Evolutionary conservation across 768 basidiomycete genomes (phyloP).

Genomic region (Polyporus arcularius): DNA sequence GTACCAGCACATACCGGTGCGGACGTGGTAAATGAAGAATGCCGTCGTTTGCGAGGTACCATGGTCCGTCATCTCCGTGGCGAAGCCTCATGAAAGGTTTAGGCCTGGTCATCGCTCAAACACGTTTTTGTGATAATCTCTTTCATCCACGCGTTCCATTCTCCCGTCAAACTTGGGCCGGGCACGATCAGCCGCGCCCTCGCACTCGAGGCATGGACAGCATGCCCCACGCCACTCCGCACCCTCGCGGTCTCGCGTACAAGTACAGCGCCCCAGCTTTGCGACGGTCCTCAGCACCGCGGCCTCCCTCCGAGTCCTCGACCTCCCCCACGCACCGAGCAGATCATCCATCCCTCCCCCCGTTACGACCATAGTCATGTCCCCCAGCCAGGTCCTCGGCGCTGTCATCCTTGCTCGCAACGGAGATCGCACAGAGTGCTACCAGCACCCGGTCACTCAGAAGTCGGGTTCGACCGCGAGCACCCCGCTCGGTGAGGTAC

Average conservation of each 20-base stretch:
- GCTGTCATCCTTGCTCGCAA: constrained; percentile 79
- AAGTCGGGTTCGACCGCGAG: constrained; percentile 62
- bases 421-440: constrained; percentile 69
- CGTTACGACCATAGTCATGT: constrained; percentile 26
- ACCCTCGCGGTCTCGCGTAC: background rate
- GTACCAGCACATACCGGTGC: no score
- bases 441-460: constrained; percentile 74
- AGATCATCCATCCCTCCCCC: background rate
- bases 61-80: constrained; percentile 10
- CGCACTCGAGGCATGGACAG: constrained; percentile 4
- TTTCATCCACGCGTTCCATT: background rate
- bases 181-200: background rate
- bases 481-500: constrained; percentile 74
- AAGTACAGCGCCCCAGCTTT: background rate
- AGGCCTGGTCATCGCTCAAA: background rate
- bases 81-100: constrained; percentile 3
- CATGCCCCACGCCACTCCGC: constrained; percentile 8
- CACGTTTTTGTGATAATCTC: constrained; percentile 9
- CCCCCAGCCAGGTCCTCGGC: constrained; percentile 63
- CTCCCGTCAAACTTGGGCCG: background rate
- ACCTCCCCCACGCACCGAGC: background rate
- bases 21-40: no score
- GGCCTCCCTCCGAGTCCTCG: constrained; percentile 14
- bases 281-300: constrained; percentile 18
- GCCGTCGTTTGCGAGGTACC: background rate